Base-by-base conservation (phyloP, 2,329 filamentous ascomycete genomes). In the Botrytis aclada region DNA sequence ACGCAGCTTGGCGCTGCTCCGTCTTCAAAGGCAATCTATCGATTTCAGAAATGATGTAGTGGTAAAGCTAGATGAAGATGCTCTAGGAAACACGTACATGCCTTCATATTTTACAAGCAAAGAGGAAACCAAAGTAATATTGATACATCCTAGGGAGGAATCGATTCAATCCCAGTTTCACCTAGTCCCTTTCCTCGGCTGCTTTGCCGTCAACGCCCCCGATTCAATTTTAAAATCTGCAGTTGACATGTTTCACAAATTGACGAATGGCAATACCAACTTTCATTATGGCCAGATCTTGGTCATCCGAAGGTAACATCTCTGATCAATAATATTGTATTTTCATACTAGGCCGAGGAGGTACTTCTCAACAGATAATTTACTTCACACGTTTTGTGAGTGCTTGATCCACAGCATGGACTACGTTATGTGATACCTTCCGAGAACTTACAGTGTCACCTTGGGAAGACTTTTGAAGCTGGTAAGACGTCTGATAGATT, bases 131-230 rank as follows among this genome's bases (percentile, higher is more conserved):
- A 82, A 80, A 51, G 85, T 83, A 70, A 84, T 83, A 0, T 80
- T 87, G 29, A 82, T 79, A 0, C 83, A 86, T 64, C 84, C 84
- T 0, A 87, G 84, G 0, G 86, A 87, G 74, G 87, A 87, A 79
- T 86, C 85, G 7, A 85, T 87, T 6, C 84, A 86, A 74, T 84
- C 85, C 0, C 87, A 87, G 77, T 87, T 87, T 74, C 83, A 85
- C 70, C 82, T 87, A 25, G 86, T 85, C 75, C 86, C 87, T 76
- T 78, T 88, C 0, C 81, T 87, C 0, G 79, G 87, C 18, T 87
- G 85, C 72, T 77, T 86, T 1, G 84, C 85, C 0, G 82, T 60
- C 1, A 81, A 83, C 29, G 70, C 83, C 32, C 72, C 20, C 3
- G 43, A 74, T 0, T 69, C 74, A 5, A 81, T 86, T 39, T 79